Base-by-base conservation (phyloP, 805 yeast species). In the Zygotorulaspora danielsina region DNA sequence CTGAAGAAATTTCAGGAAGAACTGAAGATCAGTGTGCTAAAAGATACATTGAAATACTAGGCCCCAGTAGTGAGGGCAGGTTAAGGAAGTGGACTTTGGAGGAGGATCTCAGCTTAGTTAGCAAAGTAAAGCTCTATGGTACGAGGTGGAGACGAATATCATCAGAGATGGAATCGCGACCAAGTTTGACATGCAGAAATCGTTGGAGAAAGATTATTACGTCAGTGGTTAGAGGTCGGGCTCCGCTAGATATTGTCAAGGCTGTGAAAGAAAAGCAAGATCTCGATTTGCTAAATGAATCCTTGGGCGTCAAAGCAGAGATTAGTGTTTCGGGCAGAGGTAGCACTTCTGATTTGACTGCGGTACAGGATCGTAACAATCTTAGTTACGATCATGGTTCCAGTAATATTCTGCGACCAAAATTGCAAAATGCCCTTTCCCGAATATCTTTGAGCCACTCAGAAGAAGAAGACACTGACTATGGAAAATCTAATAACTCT, bases 11-110 rank as follows among this genome's bases (percentile, higher is more conserved):
- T 9, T 75, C 77, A 3, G 95, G 96, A 4, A 71, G 97, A 56
- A 89, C 95, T 0, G 96, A 88, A 54, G 96, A 88, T 61, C 97
- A 89, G 65, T 89, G 97, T 67, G 85, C 95, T 2, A 89, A 89
- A 55, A 67, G 97, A 52, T 89, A 85, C 58, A 78, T 81, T 11
- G 97, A 89, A 54, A 96, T 87, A 2, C 61, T 89, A 42, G 93
- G 86, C 51, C 96, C 97, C 5, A 64, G 67, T 38, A 83, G 88
- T 7, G 78, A 78, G 44, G 87, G 83, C 49, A 65, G 96, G 39
- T 67, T 87, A 32, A 72, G 86, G 50, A 79, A 82, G 2, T 89
- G 97, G 97, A 67, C 77, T 1, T 53, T 71, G 19, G 84, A 77
- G 7, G 96, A 89, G 58, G 97, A 89, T 57, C 61, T 83, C 27